phyloP scores from a whole-genome alignment of 768 basidiomycete species.

The Suillus fuscotomentosus region DNA sequence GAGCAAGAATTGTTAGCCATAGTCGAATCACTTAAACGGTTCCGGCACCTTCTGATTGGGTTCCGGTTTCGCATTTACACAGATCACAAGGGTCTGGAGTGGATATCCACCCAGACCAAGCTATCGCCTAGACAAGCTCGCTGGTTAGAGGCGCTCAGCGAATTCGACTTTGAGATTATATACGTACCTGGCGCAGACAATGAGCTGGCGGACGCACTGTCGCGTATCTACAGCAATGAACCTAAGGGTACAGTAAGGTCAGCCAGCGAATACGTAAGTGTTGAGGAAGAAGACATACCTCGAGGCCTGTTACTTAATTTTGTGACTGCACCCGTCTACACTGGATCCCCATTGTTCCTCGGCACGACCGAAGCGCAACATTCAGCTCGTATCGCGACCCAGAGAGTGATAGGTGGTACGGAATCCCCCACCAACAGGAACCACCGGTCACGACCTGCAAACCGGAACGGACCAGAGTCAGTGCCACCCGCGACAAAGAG shows the following conservation, averaged over 20 bases:
- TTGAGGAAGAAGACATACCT: slow-evolving; percentile 15
- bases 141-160: slow-evolving; percentile 31
- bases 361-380: too few species aligned
- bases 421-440: too few species aligned
- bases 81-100: slow-evolving; percentile 27
- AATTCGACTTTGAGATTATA: slow-evolving; percentile 29
- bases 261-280: slow-evolving; percentile 18
- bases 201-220: slow-evolving; percentile 15
- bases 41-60: slow-evolving; percentile 24
- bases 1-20: slow-evolving; percentile 21
- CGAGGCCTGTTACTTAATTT: slow-evolving; percentile 1
- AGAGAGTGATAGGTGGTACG: too few species aligned
- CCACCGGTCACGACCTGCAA: too few species aligned
- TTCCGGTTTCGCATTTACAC: slow-evolving; percentile 19
- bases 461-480: too few species aligned
- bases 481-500: too few species aligned
- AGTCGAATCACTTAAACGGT: slow-evolving; percentile 23
- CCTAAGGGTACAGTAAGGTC: not conserved
- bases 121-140: slow-evolving; percentile 10
- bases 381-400: too few species aligned
- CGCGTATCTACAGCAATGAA: slow-evolving; percentile 25
- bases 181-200: slow-evolving; percentile 13
- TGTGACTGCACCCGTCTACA: not conserved
- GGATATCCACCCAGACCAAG: slow-evolving; percentile 20
- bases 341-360: too few species aligned